phyloP scores from a whole-genome alignment of 1,139 yeast genomes.

The Spencermartinsiella ligniputridi region DNA sequence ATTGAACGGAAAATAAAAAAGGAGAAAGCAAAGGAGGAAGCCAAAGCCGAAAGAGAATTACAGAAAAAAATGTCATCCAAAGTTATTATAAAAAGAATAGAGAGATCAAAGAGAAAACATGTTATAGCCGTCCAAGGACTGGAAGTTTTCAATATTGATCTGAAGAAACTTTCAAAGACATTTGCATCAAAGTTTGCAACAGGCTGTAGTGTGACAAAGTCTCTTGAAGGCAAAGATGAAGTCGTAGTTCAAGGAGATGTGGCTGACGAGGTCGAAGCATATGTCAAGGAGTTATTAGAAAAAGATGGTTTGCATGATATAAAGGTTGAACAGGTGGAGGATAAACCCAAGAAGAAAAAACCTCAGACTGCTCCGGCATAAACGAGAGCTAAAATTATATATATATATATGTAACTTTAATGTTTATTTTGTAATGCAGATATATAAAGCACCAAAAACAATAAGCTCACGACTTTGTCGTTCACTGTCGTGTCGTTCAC shows the following conservation, averaged over 20 bases:
- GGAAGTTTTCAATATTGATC: conserved; percentile 80
- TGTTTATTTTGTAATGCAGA: neutral
- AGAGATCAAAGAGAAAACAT: conserved; percentile 84
- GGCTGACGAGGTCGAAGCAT: conserved; percentile 82
- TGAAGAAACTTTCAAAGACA: conserved; percentile 86
- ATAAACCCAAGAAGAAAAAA: conserved; percentile 69
- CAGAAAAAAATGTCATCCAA: conserved; percentile 75
- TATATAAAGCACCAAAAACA: too few relatives aligned
- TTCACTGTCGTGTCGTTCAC: too few relatives aligned
- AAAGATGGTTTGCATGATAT: conserved; percentile 82
- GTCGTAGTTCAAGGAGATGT: conserved; percentile 94
- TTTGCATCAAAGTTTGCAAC: conserved; percentile 95
- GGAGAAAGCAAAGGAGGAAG: conserved; percentile 85
- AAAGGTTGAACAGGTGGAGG: conserved; percentile 82
- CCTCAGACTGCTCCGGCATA: conserved; percentile 13
- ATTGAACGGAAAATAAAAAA: conserved; percentile 77
- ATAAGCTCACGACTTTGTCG: too few relatives aligned
- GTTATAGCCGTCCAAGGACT: conserved; percentile 83
- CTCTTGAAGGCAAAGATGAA: conserved; percentile 88
- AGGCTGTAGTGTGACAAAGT: conserved; percentile 92
- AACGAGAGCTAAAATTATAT: too few relatives aligned
- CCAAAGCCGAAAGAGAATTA: conserved; percentile 79
- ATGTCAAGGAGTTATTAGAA: conserved; percentile 63
- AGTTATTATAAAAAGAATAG: conserved; percentile 79
- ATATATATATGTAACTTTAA: neutral